These are phyloP conservation scores for Dothideomycetes sp. DNA, from an alignment of 2,329 filamentous ascomycete genomes.

Conservation along the genomic window DNA sequence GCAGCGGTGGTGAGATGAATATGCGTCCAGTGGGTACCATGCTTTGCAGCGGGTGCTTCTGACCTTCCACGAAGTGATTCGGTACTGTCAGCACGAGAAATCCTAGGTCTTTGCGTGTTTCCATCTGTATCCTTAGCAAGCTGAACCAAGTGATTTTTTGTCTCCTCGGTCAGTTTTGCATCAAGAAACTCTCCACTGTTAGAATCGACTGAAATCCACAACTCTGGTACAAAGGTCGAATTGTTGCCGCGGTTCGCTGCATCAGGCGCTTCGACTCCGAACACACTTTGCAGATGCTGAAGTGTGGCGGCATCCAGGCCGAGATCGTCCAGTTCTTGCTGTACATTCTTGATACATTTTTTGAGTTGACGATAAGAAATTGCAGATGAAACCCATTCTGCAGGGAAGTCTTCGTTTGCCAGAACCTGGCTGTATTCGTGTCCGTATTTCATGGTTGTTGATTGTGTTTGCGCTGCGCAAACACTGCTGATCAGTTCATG, in stretches of 20 bases:
- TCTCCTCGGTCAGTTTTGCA: slow-evolving; percentile 57
- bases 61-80: neutral
- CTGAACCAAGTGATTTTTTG: slow-evolving; percentile 53
- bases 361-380: slow-evolving; percentile 80
- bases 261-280: slow-evolving; percentile 18
- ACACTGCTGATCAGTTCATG: neutral
- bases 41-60: neutral
- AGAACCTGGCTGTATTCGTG: slow-evolving; percentile 66
- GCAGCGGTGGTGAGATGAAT: slow-evolving; percentile 68
- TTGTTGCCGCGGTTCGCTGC: neutral
- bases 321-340: slow-evolving; percentile 58
- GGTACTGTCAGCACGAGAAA: too few species aligned
- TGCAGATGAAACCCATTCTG: slow-evolving; percentile 61
- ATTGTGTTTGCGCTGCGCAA: neutral
- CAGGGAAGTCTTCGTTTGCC: slow-evolving; percentile 63
- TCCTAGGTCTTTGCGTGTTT: too few species aligned
- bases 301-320: slow-evolving; percentile 66
- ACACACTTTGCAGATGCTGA: slow-evolving; percentile 49
- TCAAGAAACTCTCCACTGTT: slow-evolving; percentile 59
- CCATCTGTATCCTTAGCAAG: slow-evolving; percentile 16
- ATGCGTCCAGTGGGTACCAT: slow-evolving; percentile 45
- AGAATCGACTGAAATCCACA: slow-evolving; percentile 61
- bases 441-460: slow-evolving; percentile 68
- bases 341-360: slow-evolving; percentile 77
- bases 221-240: slow-evolving; percentile 50